These are phyloP conservation scores for Penicilliopsis zonata DNA, from an alignment of 495 filamentous ascomycete genomes.

Conservation along the genomic window DNA sequence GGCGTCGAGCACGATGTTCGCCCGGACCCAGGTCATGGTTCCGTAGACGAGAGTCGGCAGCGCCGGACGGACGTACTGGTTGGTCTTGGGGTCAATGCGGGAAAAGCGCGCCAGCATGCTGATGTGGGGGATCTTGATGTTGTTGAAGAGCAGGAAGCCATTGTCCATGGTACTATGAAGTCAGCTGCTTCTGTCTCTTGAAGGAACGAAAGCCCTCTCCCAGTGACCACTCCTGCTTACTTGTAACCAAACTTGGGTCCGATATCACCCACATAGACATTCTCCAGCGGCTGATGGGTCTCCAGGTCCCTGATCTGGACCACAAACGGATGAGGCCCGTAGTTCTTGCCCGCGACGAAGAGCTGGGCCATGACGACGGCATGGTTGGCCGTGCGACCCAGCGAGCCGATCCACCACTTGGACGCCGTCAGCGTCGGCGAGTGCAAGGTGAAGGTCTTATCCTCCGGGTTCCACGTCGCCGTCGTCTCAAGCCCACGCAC, in stretches of 20 bases:
- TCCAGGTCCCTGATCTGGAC: slow-evolving; percentile 60
- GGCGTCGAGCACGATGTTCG: slow-evolving; percentile 55
- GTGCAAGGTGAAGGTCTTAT: slow-evolving; percentile 59
- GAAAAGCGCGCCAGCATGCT: slow-evolving; percentile 60
- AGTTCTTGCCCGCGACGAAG: slow-evolving; percentile 47
- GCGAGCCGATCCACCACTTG: slow-evolving; percentile 73
- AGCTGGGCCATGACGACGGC: slow-evolving; percentile 67
- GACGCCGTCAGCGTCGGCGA: slow-evolving; percentile 54
- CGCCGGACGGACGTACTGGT: slow-evolving; percentile 50
- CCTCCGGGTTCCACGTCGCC: slow-evolving; percentile 53
- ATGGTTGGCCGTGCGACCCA: slow-evolving; percentile 62
- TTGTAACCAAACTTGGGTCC: slow-evolving; percentile 64
- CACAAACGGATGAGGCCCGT: slow-evolving; percentile 65
- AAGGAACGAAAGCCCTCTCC: not conserved
- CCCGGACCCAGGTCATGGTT: slow-evolving; percentile 60
- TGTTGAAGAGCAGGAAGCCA: slow-evolving; percentile 60
- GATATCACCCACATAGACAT: slow-evolving; percentile 60
- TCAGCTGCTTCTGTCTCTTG: not conserved
- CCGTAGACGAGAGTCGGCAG: slow-evolving; percentile 57
- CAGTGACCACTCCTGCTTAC: slow-evolving; percentile 12
- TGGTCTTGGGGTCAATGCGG: slow-evolving; percentile 45
- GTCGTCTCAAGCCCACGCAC: slow-evolving; percentile 64
- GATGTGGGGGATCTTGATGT: slow-evolving; percentile 54
- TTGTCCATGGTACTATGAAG: slow-evolving; percentile 55
- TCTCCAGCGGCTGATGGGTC: slow-evolving; percentile 58